Evolutionary conservation across 148 eudicot genomes (phyloP).

Genomic region (Rhododendron kiyosumense): DNA sequence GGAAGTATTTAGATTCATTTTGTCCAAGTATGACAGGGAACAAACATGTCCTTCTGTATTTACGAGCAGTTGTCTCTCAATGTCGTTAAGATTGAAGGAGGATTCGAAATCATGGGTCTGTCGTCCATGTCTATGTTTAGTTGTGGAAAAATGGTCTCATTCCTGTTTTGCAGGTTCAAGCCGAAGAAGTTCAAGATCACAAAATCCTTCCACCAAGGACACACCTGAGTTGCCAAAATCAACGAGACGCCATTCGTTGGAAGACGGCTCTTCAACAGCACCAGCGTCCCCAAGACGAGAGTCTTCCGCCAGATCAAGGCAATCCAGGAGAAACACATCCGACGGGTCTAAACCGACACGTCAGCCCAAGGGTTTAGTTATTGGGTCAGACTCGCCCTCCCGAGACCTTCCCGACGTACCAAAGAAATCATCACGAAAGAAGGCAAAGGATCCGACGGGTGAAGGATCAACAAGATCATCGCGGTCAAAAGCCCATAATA

Average conservation of each 20-base stretch:
- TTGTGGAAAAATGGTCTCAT: neutral
- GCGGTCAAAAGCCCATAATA: neutral
- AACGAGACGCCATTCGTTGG: conserved; percentile 16
- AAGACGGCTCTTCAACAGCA: neutral
- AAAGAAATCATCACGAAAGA: conserved; percentile 55
- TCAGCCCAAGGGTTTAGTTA: conserved; percentile 15
- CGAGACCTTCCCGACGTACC: conserved; percentile 47
- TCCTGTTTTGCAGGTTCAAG: conserved; percentile 6
- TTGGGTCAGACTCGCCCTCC: conserved; percentile 12
- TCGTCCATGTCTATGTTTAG: neutral
- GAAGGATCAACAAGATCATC: conserved; percentile 31
- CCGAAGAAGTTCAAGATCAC: neutral
- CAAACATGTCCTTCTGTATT: neutral
- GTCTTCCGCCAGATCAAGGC: conserved; percentile 25
- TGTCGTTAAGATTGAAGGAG: neutral
- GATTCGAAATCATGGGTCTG: neutral
- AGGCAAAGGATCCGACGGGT: conserved; percentile 34
- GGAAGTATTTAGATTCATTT: neutral
- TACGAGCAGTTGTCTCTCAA: neutral
- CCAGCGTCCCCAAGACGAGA: conserved; percentile 19
- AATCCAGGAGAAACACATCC: conserved; percentile 32
- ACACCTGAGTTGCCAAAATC: conserved; percentile 6
- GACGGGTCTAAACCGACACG: conserved; percentile 23
- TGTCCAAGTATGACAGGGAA: neutral
- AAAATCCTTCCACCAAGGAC: neutral